A percentile compares a stretch with the other conserved stretches of the same genome.
phyloP scores from a whole-genome alignment of 2,329 filamentous ascomycete genomes.

The Metarhizium brunneum region DNA sequence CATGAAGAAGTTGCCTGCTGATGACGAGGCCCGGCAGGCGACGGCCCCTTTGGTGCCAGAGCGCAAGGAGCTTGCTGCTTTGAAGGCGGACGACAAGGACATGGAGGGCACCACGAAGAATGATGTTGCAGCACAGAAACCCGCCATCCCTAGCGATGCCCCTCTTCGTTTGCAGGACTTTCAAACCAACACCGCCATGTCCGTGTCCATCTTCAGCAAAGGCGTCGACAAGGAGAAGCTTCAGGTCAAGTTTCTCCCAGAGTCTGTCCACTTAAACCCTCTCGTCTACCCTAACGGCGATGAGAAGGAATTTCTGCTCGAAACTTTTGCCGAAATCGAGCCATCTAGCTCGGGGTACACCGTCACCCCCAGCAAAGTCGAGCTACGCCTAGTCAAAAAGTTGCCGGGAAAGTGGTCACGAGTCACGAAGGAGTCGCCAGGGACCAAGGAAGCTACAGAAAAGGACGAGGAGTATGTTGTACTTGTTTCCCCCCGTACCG shows the following conservation, averaged over 20 bases:
- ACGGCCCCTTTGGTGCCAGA: conserved; percentile 24
- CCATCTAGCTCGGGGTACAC: conserved; percentile 48
- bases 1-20: conserved; percentile 34
- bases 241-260: conserved; percentile 23
- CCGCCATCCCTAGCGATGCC: conserved; percentile 12
- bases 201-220: conserved; percentile 33
- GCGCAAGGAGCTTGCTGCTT: conserved; percentile 17
- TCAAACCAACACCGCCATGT: conserved; percentile 24
- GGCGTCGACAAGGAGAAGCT: conserved; percentile 31
- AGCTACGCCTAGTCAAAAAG: conserved; percentile 63
- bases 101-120: background rate
- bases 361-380: conserved; percentile 71
- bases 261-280: conserved; percentile 17
- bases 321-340: conserved; percentile 59
- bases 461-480: background rate
- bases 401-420: conserved; percentile 58
- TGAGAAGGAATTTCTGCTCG: conserved; percentile 50
- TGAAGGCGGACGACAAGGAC: conserved; percentile 4
- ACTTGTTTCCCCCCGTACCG: no score
- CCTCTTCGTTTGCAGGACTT: conserved; percentile 24
- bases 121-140: conserved; percentile 4
- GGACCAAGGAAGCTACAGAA: background rate
- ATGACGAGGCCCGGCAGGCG: conserved; percentile 37
- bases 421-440: conserved; percentile 12
- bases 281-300: conserved; percentile 36